A percentile compares a stretch with the other conserved stretches of the same genome.
These are phyloP conservation scores for Phlebiopsis gigantea DNA, from an alignment of 768 basidiomycete species.

Conservation along the genomic window DNA sequence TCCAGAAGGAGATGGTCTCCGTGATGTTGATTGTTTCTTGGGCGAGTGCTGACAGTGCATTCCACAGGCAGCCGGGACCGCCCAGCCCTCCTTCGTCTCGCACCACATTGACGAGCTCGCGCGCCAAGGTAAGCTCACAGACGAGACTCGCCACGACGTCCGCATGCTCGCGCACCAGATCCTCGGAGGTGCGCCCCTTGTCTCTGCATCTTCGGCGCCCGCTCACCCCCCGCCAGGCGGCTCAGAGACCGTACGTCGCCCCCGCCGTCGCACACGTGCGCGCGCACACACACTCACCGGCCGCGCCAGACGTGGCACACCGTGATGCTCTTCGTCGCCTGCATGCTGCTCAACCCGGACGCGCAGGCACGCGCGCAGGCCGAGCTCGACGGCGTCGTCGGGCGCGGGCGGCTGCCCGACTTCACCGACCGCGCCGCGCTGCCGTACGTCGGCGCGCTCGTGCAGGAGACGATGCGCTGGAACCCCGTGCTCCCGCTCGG, in stretches of 20 bases:
- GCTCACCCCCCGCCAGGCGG: background rate
- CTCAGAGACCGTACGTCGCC: background rate
- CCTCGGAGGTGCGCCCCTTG: background rate
- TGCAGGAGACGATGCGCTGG: constrained; percentile 15
- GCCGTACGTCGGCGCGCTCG: constrained; percentile 23
- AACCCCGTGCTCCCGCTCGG: constrained; percentile 23
- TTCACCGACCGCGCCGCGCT: constrained; percentile 22
- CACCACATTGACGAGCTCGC: background rate
- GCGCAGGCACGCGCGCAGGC: constrained; percentile 21
- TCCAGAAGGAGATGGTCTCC: constrained; percentile 1
- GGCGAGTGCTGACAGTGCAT: background rate
- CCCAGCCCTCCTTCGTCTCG: background rate
- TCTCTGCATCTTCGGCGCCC: background rate
- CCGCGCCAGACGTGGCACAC: background rate
- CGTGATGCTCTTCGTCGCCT: background rate
- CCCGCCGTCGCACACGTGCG: background rate
- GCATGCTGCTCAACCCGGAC: constrained; percentile 7
- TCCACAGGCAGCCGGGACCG: background rate
- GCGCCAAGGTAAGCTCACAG: background rate
- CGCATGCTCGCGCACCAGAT: background rate
- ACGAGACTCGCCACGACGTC: background rate
- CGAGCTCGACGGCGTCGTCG: constrained; percentile 23
- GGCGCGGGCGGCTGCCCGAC: constrained; percentile 24
- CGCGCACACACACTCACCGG: background rate
- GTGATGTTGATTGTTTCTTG: background rate